phyloP scores from a whole-genome alignment of 148 eudicot genomes.

The Limonium bicolor region DNA sequence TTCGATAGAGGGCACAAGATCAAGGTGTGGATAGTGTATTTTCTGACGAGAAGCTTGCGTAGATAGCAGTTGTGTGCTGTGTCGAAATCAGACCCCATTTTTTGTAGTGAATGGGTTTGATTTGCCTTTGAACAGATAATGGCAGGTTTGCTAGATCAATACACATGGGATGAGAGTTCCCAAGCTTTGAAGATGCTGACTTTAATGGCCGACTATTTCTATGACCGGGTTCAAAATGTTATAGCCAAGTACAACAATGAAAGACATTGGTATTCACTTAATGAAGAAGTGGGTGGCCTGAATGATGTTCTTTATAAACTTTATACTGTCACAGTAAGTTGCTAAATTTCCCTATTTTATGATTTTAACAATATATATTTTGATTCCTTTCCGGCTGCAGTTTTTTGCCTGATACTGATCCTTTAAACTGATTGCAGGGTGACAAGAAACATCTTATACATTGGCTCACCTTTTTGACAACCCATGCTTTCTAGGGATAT shows the following conservation, averaged over 20 bases:
- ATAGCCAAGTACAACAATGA: conserved; percentile 41
- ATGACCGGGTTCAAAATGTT: conserved; percentile 69
- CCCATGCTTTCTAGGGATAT: conserved; percentile 85
- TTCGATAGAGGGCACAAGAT: no score
- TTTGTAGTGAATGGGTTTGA: no score
- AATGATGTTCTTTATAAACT: conserved; percentile 70
- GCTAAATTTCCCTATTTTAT: no score
- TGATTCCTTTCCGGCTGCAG: no score
- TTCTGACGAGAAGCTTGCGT: no score
- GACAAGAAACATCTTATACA: conserved; percentile 57
- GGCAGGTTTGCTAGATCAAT: conserved; percentile 92
- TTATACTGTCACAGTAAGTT: conserved; percentile 58
- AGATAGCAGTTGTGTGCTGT: no score
- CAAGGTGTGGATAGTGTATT: no score
- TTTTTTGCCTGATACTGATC: no score
- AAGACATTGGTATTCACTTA: conserved; percentile 59
- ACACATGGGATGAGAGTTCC: conserved; percentile 39
- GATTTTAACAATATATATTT: no score
- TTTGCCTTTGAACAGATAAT: no score
- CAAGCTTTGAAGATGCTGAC: conserved; percentile 59
- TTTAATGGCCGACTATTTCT: conserved; percentile 77
- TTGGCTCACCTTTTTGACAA: conserved; percentile 95
- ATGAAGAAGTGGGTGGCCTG: conserved; percentile 97
- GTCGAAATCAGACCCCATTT: no score
- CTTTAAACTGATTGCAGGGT: conserved; percentile 26